These are phyloP conservation scores for Jackrogersella multiformis DNA, from an alignment of 495 filamentous ascomycete genomes.

Conservation along the genomic window DNA sequence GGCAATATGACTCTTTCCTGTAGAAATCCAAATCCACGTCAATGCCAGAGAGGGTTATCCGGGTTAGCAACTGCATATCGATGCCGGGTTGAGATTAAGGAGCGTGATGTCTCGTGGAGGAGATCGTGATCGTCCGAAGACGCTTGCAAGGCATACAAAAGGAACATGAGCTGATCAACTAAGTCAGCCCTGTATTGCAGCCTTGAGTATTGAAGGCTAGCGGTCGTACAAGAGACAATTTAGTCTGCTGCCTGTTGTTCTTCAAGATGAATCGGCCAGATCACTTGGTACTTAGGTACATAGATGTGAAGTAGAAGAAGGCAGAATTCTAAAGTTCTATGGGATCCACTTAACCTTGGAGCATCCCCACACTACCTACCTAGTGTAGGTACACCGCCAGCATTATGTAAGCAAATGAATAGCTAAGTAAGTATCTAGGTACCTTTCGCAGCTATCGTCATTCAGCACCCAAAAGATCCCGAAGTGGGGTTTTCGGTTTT, in stretches of 20 bases:
- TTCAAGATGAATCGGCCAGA: no score
- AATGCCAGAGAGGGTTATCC: not conserved
- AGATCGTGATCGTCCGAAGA: not conserved
- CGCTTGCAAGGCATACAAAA: not conserved
- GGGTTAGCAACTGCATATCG: slow-evolving; percentile 8
- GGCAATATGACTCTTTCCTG: not conserved
- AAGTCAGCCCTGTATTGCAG: not conserved
- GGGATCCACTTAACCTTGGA: no score
- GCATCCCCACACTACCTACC: no score
- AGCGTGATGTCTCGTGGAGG: not conserved
- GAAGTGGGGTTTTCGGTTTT: no score
- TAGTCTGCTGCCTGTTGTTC: not conserved
- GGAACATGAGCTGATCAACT: slow-evolving; percentile 1
- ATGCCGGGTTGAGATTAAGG: not conserved
- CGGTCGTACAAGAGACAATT: not conserved
- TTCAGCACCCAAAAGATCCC: no score
- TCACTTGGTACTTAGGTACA: no score
- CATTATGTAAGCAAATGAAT: no score
- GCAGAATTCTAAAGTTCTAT: no score
- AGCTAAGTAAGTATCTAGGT: no score
- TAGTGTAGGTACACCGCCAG: no score
- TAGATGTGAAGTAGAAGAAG: no score
- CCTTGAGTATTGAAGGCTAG: not conserved
- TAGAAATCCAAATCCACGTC: not conserved
- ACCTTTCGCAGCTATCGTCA: no score